These are phyloP conservation scores for Drechslerella dactyloides DNA, from an alignment of 2,329 filamentous ascomycete genomes.

Conservation along the genomic window DNA sequence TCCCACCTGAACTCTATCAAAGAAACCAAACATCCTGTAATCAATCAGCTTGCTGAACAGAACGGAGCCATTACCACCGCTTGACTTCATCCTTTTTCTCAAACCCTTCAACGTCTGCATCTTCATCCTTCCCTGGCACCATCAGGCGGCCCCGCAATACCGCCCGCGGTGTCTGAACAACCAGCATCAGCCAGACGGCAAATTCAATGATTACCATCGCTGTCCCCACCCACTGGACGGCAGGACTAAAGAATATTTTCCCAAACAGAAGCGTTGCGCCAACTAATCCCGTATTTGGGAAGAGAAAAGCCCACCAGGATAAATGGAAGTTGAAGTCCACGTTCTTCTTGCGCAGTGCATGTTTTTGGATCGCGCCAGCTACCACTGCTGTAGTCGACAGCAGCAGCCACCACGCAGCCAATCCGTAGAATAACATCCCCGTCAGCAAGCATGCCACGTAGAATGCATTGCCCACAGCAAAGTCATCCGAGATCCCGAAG, in stretches of 20 bases:
- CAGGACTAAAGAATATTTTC: slow-evolving; percentile 63
- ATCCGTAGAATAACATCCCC: slow-evolving; percentile 43
- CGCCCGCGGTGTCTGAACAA: slow-evolving; percentile 62
- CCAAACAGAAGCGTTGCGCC: slow-evolving; percentile 67
- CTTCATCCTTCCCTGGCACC: slow-evolving; percentile 68
- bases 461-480: slow-evolving; percentile 30
- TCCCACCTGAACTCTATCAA: neutral
- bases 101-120: slow-evolving; percentile 56
- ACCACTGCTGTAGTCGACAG: slow-evolving; percentile 34
- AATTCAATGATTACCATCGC: slow-evolving; percentile 66
- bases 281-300: slow-evolving; percentile 70
- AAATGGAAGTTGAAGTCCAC: slow-evolving; percentile 58
- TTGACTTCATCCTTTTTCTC: slow-evolving; percentile 25
- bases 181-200: slow-evolving; percentile 65
- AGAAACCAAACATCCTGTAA: neutral
- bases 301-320: slow-evolving; percentile 71
- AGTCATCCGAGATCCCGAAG: slow-evolving; percentile 22
- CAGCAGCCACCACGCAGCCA: slow-evolving; percentile 42
- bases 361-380: slow-evolving; percentile 34
- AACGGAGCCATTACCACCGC: slow-evolving; percentile 20
- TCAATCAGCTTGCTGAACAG: neutral
- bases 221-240: slow-evolving; percentile 64
- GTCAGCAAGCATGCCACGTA: slow-evolving; percentile 30
- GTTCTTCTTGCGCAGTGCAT: slow-evolving; percentile 30
- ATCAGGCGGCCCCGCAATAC: slow-evolving; percentile 64